These are phyloP conservation scores for Pseudonitzschia pungens DNA, from an alignment of 108 stramenopile species.

Conservation along the genomic window DNA sequence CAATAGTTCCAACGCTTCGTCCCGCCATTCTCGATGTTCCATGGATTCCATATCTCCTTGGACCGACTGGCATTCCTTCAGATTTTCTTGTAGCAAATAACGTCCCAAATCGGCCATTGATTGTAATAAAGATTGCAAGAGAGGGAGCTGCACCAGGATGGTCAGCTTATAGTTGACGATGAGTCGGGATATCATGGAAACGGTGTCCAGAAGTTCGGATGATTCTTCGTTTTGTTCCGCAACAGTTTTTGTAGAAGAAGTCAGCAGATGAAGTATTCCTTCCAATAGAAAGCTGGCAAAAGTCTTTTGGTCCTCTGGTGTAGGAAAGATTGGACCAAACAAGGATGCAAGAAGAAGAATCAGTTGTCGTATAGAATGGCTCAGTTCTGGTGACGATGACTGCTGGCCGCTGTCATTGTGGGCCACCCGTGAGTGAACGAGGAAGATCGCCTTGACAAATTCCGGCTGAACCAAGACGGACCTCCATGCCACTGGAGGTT, in stretches of 20 bases:
- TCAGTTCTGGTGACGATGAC: constrained; percentile 6
- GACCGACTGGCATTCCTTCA: constrained; percentile 55
- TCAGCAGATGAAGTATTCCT: constrained; percentile 58
- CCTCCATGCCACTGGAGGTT: constrained; percentile 66
- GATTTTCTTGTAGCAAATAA: constrained; percentile 58
- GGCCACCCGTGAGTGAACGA: constrained; percentile 29
- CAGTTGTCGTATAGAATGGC: constrained; percentile 70
- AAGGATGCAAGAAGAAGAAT: constrained; percentile 62
- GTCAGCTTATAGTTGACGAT: constrained; percentile 61
- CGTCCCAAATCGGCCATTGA: constrained; percentile 53
- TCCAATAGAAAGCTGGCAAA: constrained; percentile 64
- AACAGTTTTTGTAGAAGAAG: constrained; percentile 21
- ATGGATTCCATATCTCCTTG: constrained; percentile 71
- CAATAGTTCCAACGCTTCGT: constrained; percentile 62
- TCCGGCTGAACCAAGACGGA: constrained; percentile 60
- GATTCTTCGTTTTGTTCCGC: constrained; percentile 16
- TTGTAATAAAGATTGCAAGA: constrained; percentile 47
- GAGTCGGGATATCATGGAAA: constrained; percentile 63
- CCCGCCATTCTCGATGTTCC: constrained; percentile 69
- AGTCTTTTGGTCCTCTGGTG: constrained; percentile 46
- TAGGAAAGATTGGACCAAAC: constrained; percentile 65
- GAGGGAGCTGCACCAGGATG: constrained; percentile 46
- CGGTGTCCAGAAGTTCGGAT: constrained; percentile 41
- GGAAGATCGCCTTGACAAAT: constrained; percentile 66
- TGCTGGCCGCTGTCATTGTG: constrained; percentile 27